phyloP scores from a whole-genome alignment of 306 rosid genomes.

The Argentina anserina region DNA sequence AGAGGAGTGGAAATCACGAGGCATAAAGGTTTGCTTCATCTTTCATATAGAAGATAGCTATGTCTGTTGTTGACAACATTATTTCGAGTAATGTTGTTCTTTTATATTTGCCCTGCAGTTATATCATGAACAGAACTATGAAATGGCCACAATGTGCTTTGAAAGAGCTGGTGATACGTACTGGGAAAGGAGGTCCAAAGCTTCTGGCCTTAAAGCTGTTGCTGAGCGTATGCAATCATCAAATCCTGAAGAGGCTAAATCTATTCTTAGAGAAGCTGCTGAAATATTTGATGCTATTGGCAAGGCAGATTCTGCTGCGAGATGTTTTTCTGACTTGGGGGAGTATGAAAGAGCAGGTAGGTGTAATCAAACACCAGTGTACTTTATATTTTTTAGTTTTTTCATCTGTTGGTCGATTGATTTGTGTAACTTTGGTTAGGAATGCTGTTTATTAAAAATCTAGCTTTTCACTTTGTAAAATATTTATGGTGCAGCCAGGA shows the following conservation, averaged over 20 bases:
- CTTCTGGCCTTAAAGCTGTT: conserved; percentile 54
- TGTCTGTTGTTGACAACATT: not conserved
- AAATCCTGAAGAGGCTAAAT: conserved; percentile 46
- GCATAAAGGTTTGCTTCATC: conserved; percentile 41
- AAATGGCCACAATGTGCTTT: conserved; percentile 76
- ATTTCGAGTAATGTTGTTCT: not conserved
- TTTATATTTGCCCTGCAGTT: conserved; percentile 30
- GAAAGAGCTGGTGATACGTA: conserved; percentile 63
- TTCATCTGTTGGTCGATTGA: not conserved
- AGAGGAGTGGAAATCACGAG: conserved; percentile 56
- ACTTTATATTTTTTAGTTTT: not conserved
- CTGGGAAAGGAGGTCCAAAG: conserved; percentile 74
- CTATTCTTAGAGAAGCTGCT: conserved; percentile 69
- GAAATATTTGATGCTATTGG: conserved; percentile 59
- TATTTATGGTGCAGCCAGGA: conserved; percentile 41
- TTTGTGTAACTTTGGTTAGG: conserved; percentile 1
- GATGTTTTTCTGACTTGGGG: conserved; percentile 62
- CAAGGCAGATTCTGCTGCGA: conserved; percentile 58
- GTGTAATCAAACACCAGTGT: not conserved
- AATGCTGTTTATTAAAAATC: conserved; percentile 35
- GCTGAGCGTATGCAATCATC: conserved; percentile 43
- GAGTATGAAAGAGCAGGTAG: conserved; percentile 70
- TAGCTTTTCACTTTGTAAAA: too few species aligned
- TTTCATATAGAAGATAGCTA: not conserved
- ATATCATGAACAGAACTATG: conserved; percentile 53